Conservation (phyloP, 805 yeast genomes). For the Ogataea nitratoaversa region DNA sequence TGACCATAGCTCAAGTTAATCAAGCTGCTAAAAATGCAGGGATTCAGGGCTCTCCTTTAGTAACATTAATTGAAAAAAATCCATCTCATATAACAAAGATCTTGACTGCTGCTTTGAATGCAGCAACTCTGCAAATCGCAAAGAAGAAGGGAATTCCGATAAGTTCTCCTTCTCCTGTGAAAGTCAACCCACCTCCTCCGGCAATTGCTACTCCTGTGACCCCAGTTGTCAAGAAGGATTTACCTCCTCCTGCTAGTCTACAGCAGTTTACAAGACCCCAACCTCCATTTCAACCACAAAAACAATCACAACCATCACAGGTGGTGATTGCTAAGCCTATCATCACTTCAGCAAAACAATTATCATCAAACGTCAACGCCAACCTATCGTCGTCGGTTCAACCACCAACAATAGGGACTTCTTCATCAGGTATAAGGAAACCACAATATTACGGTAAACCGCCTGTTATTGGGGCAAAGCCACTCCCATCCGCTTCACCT, state of each 20-base stretch:
- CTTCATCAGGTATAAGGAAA: constrained; percentile 25
- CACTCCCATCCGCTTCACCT: no score
- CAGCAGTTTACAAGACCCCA: constrained; percentile 12
- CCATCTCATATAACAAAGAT: constrained; percentile 79
- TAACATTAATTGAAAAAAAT: constrained; percentile 73
- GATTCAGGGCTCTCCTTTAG: constrained; percentile 71
- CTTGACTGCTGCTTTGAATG: constrained; percentile 74
- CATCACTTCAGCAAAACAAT: not conserved
- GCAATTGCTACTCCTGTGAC: not conserved
- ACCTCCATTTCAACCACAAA: constrained; percentile 9
- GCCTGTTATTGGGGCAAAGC: constrained; percentile 5
- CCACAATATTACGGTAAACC: constrained; percentile 28
- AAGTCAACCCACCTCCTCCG: no score
- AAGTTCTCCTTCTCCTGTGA: constrained; percentile 6
- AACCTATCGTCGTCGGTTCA: constrained; percentile 2
- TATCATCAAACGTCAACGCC: not conserved
- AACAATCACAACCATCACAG: not conserved
- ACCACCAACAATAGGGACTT: constrained; percentile 21
- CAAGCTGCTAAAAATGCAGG: constrained; percentile 86
- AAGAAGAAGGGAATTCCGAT: constrained; percentile 44
- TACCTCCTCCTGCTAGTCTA: not conserved
- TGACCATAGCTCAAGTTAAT: constrained; percentile 86
- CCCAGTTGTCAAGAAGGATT: no score
- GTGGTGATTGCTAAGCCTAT: not conserved
- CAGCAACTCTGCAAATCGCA: constrained; percentile 62